Conservation (phyloP, 177 flowering plant species). For the Tripterygium wilfordii region DNA sequence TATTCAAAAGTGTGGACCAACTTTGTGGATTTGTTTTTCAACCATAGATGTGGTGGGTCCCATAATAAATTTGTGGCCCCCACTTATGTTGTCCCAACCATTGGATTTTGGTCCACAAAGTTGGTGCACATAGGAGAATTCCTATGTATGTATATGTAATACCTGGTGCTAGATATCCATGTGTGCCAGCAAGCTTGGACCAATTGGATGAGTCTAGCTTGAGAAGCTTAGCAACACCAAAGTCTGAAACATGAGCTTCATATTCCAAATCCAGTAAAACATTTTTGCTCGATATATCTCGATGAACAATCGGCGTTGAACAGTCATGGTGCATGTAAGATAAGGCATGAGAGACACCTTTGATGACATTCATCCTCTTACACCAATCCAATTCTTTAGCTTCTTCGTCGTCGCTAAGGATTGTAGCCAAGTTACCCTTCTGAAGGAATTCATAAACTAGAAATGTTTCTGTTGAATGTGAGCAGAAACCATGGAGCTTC, state of each 20-base stretch:
- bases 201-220: conserved; percentile 24
- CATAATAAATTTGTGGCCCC: too few relatives aligned
- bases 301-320: conserved; percentile 27
- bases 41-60: too few relatives aligned
- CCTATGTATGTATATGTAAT: neutral
- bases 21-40: too few relatives aligned
- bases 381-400: conserved; percentile 22
- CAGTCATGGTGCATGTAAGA: conserved; percentile 37
- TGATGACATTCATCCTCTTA: conserved; percentile 27
- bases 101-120: too few relatives aligned
- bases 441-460: conserved; percentile 33
- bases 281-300: conserved; percentile 35
- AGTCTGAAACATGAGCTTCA: conserved; percentile 29
- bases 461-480: conserved; percentile 13
- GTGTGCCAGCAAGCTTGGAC: conserved; percentile 29
- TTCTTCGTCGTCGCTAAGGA: conserved; percentile 12
- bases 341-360: too few relatives aligned
- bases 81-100: too few relatives aligned
- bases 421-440: conserved; percentile 20
- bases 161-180: conserved; percentile 41
- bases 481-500: conserved; percentile 38
- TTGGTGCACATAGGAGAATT: too few relatives aligned
- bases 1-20: too few relatives aligned
- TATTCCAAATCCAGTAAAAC: conserved; percentile 24
- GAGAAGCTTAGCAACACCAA: conserved; percentile 31